Evolutionary conservation across 345 rosid genomes (phyloP).

Genomic region (Sonneratia alba): DNA sequence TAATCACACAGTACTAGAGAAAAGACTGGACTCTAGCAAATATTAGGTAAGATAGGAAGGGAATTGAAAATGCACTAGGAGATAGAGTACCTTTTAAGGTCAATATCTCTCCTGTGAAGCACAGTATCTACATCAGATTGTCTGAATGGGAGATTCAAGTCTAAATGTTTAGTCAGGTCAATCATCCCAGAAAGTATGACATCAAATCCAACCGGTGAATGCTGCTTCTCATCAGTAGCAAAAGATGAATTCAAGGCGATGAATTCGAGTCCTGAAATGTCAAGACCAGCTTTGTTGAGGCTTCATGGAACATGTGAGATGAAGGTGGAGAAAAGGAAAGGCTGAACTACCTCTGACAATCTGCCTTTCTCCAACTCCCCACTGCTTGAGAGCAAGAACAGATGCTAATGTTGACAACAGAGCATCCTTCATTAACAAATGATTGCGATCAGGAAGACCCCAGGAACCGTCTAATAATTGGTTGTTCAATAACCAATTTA

Average conservation of each 20-base stretch:
- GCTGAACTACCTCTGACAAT: constrained; percentile 39
- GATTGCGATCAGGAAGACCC: constrained; percentile 45
- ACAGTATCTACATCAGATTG: constrained; percentile 35
- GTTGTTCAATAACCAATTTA: constrained; percentile 64
- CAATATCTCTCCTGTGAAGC: constrained; percentile 38
- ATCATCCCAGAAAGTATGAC: constrained; percentile 78
- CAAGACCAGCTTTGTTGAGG: neutral
- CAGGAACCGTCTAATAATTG: constrained; percentile 79
- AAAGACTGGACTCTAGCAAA: neutral
- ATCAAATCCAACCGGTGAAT: constrained; percentile 63
- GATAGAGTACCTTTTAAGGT: constrained; percentile 45
- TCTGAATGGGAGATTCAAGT: constrained; percentile 50
- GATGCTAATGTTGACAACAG: constrained; percentile 71
- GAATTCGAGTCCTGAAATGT: constrained; percentile 52
- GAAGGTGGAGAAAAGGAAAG: neutral
- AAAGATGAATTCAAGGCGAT: constrained; percentile 52
- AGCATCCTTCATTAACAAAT: constrained; percentile 44
- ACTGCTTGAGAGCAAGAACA: constrained; percentile 61
- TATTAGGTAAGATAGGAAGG: neutral
- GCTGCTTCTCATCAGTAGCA: constrained; percentile 43
- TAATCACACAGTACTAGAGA: neutral
- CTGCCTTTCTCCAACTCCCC: constrained; percentile 66
- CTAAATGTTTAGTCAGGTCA: constrained; percentile 51
- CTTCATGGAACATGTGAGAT: neutral
- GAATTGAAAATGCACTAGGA: neutral